Base-by-base conservation (phyloP, 2,329 filamentous ascomycete species). In the Sarocladium oryzae region DNA sequence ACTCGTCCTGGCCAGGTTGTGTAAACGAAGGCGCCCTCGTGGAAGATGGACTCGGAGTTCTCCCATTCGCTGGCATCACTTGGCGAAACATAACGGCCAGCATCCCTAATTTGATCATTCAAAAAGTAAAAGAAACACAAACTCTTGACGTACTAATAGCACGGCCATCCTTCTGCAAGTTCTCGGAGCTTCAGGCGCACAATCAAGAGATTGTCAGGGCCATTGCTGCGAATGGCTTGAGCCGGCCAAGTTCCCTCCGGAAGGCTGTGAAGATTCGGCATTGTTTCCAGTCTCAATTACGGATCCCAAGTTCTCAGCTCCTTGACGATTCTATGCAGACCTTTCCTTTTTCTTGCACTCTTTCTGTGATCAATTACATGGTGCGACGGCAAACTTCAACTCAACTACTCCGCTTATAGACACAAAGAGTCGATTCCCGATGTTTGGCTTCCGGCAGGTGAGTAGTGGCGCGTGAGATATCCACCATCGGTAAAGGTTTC, bases 41-140 rank as follows among this genome's bases (percentile, higher is more conserved):
- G 72, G 60, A 77, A 77, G 41, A 77, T 75, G 2, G 73, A 75
- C 11, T 61, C 60, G 20, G 77, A 66, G 57, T 77, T 77, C 45
- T 75, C 69, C 75, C 74, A 78, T 60, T 78, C 75, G 54, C 73
- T 76, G 7, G 71, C 65, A 55, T 77, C 72, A 10, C 71, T 69
- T 50, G 32, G 16, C 30, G 23, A 41, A 24, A 23, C n/a, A n/a
- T n/a, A n/a, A n/a, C n/a, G n/a, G n/a, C n/a, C n/a, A n/a, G n/a
- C n/a, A n/a, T n/a, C n/a, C n/a, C n/a, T n/a, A n/a, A n/a, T n/a
- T n/a, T n/a, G n/a, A n/a, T n/a, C n/a, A n/a, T n/a, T n/a, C n/a
- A n/a, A n/a, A n/a, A n/a, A n/a, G n/a, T n/a, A n/a, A n/a, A n/a
- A n/a, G n/a, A n/a, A n/a, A n/a, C n/a, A n/a, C n/a, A n/a, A n/a